Base-by-base conservation (phyloP, 257 asterid genomes). In the Przewalskia tangutica region DNA sequence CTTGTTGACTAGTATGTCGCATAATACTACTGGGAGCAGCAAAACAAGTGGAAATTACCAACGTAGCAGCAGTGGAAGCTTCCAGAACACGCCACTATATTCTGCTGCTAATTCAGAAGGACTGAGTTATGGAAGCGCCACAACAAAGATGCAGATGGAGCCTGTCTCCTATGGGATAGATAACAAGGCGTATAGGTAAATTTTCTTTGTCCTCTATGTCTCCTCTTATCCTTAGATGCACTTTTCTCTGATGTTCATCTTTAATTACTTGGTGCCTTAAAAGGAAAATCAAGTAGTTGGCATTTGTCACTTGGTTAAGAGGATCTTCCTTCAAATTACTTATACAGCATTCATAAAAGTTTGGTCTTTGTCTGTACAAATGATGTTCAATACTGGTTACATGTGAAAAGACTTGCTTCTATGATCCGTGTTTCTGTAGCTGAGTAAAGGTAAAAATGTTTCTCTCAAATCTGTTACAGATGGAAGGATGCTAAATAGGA, bases 61-160 rank as follows among this genome's bases (percentile, higher is more conserved):
- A 62, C 84, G 81, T 80, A 87, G 89, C 85, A 89, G 93, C 81
- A 82, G 84, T 70, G 89, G 89, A 87, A 90, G 89, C 90, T 89
- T 83, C 80, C 96, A 88, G 65, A 90, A 83, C 80, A 79, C 89
- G 87, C 92, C 97, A 0, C 82, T 87, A 81, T 91, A 88, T 84
- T 87, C 97, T 78, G 90, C 81, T 83, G 88, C 80, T 81, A 84
- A 83, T 86, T 86, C 97, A 0, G 95, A 91, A 75, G 88, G 86
- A 64, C 87, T 88, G 36, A 88, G 89, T 83, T 91, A 89, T n/a
- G 96, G 93, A 84, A 91, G 88, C 84, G 85, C 77, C 67, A 84
- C 65, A 60, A 86, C 91, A n/a, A 92, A 91, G 92, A 86, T 87
- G 89, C 98, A 89, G 90, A 90, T 91, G 87, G 98, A 95, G 83